Percentiles rank a stretch among this genome's conserved stretches.
Evolutionary conservation across 345 rosid species (phyloP).

Genomic region (Jatropha curcas): DNA sequence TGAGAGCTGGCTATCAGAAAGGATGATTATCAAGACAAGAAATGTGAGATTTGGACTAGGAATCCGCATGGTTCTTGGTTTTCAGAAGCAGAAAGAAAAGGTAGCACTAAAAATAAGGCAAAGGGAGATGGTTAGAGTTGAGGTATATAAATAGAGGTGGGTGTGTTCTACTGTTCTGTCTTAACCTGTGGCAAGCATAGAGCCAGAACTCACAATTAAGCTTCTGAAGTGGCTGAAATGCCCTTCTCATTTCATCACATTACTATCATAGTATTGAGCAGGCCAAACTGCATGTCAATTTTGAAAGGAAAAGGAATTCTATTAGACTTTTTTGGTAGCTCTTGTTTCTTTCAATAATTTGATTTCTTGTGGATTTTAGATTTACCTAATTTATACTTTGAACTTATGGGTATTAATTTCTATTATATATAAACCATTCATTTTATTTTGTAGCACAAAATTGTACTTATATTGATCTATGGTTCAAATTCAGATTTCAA

Average conservation of each 20-base stretch:
- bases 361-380: no score
- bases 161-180: conserved; percentile 1
- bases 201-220: conserved; percentile 21
- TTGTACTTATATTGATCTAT: no score
- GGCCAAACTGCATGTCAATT: no score
- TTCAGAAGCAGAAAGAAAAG: not conserved
- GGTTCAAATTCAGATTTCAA: no score
- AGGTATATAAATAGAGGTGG: not conserved
- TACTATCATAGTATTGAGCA: not conserved
- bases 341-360: no score
- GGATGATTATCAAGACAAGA: conserved; percentile 18
- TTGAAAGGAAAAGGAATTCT: no score
- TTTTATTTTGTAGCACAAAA: no score
- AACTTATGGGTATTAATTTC: no score
- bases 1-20: conserved; percentile 26
- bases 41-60: conserved; percentile 19
- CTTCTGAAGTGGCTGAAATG: conserved; percentile 3
- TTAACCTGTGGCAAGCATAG: conserved; percentile 4
- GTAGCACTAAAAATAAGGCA: not conserved
- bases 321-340: no score
- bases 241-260: not conserved
- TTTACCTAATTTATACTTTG: no score
- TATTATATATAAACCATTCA: no score
- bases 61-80: conserved; percentile 20
- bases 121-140: not conserved